Base-by-base conservation (phyloP, 2,329 filamentous ascomycete species). In the Emergomyces africanus region DNA sequence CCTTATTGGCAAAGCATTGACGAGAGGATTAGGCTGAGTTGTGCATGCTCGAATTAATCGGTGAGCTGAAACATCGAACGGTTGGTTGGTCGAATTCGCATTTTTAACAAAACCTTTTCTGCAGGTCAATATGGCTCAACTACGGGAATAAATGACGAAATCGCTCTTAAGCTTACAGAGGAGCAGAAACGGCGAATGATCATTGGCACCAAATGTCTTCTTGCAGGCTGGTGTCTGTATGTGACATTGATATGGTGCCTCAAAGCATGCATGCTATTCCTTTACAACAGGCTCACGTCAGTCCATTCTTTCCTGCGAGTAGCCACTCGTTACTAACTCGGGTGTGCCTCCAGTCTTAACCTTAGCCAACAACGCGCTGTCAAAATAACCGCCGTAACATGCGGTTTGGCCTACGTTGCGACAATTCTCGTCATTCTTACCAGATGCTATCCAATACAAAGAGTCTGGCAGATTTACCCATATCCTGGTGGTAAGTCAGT, bases 201-300 rank as follows among this genome's bases (percentile, higher is more conserved):
- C 20, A 66, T 70, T 41, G 75, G 75, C 1, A 74, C 65, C 10
- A 69, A 70, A 49, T 67, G 63, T 23, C 66, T 70, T 8, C 61
- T 70, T 64, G 68, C 71, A 2, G 72, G 72, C 12, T 78, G 75
- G 75, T 69, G 69, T 50, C 70, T 72, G 57, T 77, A 77, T 58
- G 68, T 74, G 6, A 71, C 71, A 4, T 63, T 77, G 18, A 76
- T 77, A 20, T 77, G 75, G 72, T 68, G 53, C 3, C 65, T 78
- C 28, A 77, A 78, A 60, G 72, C 69, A 5, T 73, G 72, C 61
- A 74, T 77, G 64, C 63, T 77, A n/a, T 77, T 71, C 60, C 74
- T 77, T 59, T 77, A 74, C 61, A 67, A 70, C 53, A 70, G 75
- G 48, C 68, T 78, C 61, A 77, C 75, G 74, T 76, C 67, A 53